phyloP scores from a whole-genome alignment of 1,284 basidiomycete species.

The Microbotryum lychnidis-dioicae region DNA sequence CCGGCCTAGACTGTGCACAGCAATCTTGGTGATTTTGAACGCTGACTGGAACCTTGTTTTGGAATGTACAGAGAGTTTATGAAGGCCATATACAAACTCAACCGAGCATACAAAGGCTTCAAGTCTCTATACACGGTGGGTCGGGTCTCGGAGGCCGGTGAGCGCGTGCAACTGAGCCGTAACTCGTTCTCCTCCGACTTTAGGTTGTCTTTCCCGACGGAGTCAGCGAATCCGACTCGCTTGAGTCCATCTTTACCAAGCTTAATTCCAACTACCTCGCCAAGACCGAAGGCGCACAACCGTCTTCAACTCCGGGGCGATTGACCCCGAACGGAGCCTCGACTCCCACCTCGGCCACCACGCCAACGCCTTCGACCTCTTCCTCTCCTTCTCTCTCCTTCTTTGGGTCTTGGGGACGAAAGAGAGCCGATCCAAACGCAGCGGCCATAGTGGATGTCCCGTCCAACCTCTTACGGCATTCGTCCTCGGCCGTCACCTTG shows the following conservation, averaged over 20 bases:
- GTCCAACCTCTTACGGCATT: conserved; percentile 1
- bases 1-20: neutral
- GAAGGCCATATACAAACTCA: conserved; percentile 32
- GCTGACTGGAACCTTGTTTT: neutral
- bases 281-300: neutral
- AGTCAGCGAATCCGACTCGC: conserved; percentile 19
- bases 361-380: neutral
- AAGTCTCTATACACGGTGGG: conserved; percentile 8
- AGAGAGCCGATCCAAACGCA: neutral
- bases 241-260: conserved; percentile 25
- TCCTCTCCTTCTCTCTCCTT: neutral
- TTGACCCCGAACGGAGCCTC: neutral
- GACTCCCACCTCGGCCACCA: neutral
- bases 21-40: neutral
- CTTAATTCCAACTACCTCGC: conserved; percentile 29
- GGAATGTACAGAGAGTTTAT: conserved; percentile 12
- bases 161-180: neutral
- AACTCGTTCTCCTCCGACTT: neutral
- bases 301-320: neutral
- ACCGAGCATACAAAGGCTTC: conserved; percentile 29
- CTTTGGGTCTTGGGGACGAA: conserved; percentile 17
- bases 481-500: conserved; percentile 2
- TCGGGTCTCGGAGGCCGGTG: neutral
- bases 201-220: conserved; percentile 30
- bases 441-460: neutral